phyloP scores from a whole-genome alignment of 371 early-diverging fungal species.

The Coemansia sp. region DNA sequence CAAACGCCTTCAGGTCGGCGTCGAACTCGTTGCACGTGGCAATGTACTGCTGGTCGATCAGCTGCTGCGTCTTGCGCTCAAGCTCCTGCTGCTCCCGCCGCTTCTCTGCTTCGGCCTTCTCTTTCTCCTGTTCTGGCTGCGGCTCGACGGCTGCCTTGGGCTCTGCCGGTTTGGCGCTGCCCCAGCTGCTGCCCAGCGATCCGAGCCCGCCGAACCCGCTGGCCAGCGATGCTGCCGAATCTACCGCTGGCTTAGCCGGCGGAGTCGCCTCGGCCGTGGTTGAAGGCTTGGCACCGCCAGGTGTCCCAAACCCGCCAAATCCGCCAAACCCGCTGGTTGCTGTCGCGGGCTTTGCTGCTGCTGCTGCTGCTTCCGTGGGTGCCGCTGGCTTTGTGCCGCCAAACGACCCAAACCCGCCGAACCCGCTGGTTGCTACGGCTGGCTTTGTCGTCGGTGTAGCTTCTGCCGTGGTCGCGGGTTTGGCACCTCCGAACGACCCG shows the following conservation, averaged over 20 bases:
- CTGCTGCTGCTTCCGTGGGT: background rate
- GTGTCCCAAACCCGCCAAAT: background rate
- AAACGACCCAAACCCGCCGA: background rate
- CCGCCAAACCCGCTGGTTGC: background rate
- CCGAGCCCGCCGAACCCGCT: background rate
- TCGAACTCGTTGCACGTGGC: conserved; percentile 39
- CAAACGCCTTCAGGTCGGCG: conserved; percentile 31
- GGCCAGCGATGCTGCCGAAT: background rate
- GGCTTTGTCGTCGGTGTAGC: background rate
- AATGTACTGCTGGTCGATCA: conserved; percentile 37
- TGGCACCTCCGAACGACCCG: background rate
- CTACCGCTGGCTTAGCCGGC: background rate
- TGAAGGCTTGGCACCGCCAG: background rate
- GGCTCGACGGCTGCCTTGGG: background rate
- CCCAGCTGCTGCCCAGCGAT: too few relatives aligned
- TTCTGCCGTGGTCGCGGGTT: background rate
- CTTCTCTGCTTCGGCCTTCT: conserved; percentile 4
- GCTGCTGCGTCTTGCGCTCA: conserved; percentile 21
- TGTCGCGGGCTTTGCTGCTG: background rate
- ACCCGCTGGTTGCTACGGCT: background rate
- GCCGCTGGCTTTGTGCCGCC: background rate
- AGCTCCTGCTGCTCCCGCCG: conserved; percentile 19
- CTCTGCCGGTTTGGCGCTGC: background rate
- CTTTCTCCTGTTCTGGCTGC: background rate
- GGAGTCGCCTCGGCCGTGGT: background rate